These are phyloP conservation scores for Cyclospora cayetanensis DNA, from an alignment of 169 alveolate genomes.

Conservation along the genomic window DNA sequence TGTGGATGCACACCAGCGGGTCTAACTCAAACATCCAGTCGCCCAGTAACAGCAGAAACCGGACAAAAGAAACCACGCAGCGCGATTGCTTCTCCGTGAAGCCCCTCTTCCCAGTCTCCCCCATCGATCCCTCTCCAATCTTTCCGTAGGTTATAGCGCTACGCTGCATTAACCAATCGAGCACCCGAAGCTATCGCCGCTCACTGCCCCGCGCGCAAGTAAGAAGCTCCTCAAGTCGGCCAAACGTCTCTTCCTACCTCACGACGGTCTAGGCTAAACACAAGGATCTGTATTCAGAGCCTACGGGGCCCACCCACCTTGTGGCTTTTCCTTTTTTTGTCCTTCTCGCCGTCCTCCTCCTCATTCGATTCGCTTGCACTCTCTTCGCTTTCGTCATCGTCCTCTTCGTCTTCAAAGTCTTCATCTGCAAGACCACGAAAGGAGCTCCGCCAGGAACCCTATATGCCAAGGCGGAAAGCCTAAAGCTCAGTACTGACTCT, in stretches of 20 bases:
- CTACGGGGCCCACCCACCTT: constrained; percentile 39
- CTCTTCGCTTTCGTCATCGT: constrained; percentile 57
- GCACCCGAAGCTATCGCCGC: neutral
- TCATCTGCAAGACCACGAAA: constrained; percentile 51
- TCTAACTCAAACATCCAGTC: neutral
- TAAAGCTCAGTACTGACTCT: no score
- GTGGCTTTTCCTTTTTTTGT: constrained; percentile 47
- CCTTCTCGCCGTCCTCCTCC: constrained; percentile 69
- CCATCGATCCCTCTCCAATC: no score
- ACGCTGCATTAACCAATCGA: neutral
- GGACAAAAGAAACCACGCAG: no score
- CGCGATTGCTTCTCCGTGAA: no score
- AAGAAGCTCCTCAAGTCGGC: neutral
- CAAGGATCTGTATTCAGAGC: no score
- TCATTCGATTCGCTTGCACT: constrained; percentile 57
- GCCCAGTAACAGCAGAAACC: neutral
- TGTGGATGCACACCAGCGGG: neutral
- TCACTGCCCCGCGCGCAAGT: neutral
- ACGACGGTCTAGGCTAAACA: no score
- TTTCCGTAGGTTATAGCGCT: neutral
- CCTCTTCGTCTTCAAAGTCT: constrained; percentile 66
- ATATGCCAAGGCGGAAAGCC: no score
- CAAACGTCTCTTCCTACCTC: neutral
- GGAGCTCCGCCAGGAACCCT: no score
- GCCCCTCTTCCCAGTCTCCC: no score